These are phyloP conservation scores for Lepiota brunneoincarnata DNA, from an alignment of 768 basidiomycete genomes.

Conservation along the genomic window DNA sequence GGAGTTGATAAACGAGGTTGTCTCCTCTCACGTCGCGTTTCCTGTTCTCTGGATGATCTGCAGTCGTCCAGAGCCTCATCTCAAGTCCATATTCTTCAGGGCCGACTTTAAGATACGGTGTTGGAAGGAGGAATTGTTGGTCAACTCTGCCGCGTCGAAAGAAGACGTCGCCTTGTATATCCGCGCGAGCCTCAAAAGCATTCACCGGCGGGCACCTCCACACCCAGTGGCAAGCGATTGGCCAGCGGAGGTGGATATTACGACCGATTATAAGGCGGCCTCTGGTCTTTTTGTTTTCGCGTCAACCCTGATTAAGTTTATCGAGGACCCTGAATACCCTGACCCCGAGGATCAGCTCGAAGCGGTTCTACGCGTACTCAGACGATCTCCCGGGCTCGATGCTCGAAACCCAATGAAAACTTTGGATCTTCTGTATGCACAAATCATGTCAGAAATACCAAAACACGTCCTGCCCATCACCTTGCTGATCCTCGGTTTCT, in stretches of 20 bases:
- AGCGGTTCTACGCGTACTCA: background rate
- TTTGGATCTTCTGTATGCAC: slow-evolving; percentile 1
- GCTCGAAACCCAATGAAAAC: background rate
- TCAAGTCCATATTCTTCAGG: background rate
- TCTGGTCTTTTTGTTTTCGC: background rate
- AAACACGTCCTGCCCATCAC: background rate
- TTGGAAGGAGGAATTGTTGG: background rate
- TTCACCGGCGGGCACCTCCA: background rate
- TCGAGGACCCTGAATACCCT: background rate
- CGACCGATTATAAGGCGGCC: background rate
- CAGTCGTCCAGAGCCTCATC: background rate
- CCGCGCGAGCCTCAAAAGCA: background rate
- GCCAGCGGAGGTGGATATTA: background rate
- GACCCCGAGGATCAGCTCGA: background rate
- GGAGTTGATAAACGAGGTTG: background rate
- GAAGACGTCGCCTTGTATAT: background rate
- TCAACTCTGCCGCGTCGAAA: background rate
- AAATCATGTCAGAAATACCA: background rate
- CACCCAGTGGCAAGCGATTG: background rate
- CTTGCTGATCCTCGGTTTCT: background rate
- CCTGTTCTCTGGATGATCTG: background rate
- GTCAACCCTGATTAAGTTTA: background rate
- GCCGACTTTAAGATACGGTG: background rate
- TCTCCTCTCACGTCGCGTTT: background rate
- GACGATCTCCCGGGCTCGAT: background rate